These are phyloP conservation scores for Stygiomarasmius scandens DNA, from an alignment of 1,284 basidiomycete genomes.

Conservation along the genomic window DNA sequence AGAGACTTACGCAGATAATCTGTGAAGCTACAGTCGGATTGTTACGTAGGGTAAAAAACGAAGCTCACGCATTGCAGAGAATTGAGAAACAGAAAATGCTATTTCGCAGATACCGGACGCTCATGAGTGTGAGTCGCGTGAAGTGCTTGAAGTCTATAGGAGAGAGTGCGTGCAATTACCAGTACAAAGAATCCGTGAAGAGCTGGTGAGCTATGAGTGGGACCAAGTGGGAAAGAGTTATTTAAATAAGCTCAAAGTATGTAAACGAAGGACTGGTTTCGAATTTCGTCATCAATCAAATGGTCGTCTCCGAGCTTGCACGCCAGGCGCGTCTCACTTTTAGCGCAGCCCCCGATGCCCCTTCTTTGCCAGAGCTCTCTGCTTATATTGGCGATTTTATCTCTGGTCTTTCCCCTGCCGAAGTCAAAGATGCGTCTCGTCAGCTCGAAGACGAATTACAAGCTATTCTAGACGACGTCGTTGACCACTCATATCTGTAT, in stretches of 20 bases:
- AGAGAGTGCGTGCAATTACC: too few species aligned
- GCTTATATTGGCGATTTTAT: constrained; percentile 56
- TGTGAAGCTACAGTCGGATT: background rate
- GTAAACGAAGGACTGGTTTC: too few species aligned
- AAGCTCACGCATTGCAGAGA: constrained; percentile 11
- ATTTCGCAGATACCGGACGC: background rate
- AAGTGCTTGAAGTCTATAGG: too few species aligned
- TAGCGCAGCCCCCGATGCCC: constrained; percentile 40
- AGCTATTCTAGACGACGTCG: constrained; percentile 57
- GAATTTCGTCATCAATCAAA: background rate
- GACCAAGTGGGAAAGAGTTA: too few species aligned
- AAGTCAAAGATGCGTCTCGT: constrained; percentile 44
- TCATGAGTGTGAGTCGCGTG: too few species aligned
- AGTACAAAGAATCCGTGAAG: too few species aligned
- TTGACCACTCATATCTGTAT: constrained; percentile 62
- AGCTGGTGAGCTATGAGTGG: too few species aligned
- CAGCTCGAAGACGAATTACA: constrained; percentile 71
- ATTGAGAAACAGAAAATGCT: constrained; percentile 1
- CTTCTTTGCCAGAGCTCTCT: constrained; percentile 48
- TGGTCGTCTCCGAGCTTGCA: constrained; percentile 15
- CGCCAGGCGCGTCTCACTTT: constrained; percentile 59
- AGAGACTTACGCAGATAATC: too few species aligned
- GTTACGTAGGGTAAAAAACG: background rate
- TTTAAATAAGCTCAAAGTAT: too few species aligned
- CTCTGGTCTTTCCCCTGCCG: constrained; percentile 44